These are phyloP conservation scores for Sechiopsis laciniata DNA, from an alignment of 306 rosid species.

Conservation along the genomic window DNA sequence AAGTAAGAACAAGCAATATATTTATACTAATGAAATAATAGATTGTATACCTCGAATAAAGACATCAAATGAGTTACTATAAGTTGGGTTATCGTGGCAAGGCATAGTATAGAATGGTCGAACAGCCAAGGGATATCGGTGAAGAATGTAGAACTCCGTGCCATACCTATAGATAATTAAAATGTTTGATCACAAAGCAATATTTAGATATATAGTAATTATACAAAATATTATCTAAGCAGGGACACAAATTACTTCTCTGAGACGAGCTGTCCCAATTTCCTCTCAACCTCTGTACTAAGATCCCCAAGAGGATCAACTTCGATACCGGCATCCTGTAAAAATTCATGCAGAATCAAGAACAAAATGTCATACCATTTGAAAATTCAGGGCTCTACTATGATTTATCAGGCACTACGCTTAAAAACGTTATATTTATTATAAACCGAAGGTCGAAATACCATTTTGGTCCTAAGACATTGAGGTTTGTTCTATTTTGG, in stretches of 20 bases:
- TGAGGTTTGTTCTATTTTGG: too few species aligned
- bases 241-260: conserved; percentile 52
- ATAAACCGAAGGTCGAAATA: too few species aligned
- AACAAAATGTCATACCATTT: neutral
- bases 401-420: neutral
- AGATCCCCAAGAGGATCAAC: conserved; percentile 87
- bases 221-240: neutral
- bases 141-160: conserved; percentile 86
- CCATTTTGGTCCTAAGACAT: too few species aligned
- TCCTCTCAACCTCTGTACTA: conserved; percentile 82
- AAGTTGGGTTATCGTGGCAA: conserved; percentile 61
- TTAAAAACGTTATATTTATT: neutral
- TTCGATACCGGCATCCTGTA: conserved; percentile 76
- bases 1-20: neutral
- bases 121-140: conserved; percentile 77
- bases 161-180: conserved; percentile 51
- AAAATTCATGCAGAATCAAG: conserved; percentile 18
- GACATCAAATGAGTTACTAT: conserved; percentile 91
- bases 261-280: conserved; percentile 67
- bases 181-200: conserved; percentile 12
- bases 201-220: neutral
- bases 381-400: neutral
- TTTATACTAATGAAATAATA: conserved; percentile 3
- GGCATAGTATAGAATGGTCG: conserved; percentile 99
- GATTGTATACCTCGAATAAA: conserved; percentile 71